Evolutionary conservation across 805 yeast species (phyloP).

Genomic region (Wickerhamomyces queroliae): DNA sequence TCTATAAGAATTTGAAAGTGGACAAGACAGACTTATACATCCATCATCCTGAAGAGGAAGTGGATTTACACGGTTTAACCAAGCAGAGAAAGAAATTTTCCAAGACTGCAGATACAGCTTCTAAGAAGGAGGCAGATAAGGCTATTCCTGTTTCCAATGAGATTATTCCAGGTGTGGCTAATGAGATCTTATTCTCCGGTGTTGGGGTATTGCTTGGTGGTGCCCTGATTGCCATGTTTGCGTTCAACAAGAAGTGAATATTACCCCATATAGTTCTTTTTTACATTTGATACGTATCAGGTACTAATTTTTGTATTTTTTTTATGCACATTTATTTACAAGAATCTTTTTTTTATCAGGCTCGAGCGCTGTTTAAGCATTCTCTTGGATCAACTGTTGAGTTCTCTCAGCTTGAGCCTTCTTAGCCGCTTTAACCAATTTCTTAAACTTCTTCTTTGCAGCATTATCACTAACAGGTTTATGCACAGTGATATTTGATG

Average conservation of each 20-base stretch:
- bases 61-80: slow-evolving; percentile 20
- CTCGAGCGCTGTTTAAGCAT: too few species aligned
- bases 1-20: slow-evolving; percentile 39
- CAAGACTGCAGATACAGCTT: slow-evolving; percentile 8
- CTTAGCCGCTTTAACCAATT: slow-evolving; percentile 19
- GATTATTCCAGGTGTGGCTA: slow-evolving; percentile 49
- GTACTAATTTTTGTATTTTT: background rate
- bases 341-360: too few species aligned
- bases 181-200: slow-evolving; percentile 59
- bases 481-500: slow-evolving; percentile 20
- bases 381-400: slow-evolving; percentile 13
- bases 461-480: slow-evolving; percentile 15
- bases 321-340: background rate
- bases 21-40: slow-evolving; percentile 69
- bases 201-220: slow-evolving; percentile 55
- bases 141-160: slow-evolving; percentile 4
- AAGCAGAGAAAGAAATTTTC: slow-evolving; percentile 12
- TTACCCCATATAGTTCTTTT: background rate
- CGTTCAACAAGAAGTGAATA: slow-evolving; percentile 37
- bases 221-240: slow-evolving; percentile 48
- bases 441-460: slow-evolving; percentile 18
- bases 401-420: slow-evolving; percentile 16
- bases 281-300: too few species aligned
- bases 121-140: background rate
- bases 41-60: slow-evolving; percentile 56